Percentiles rank a stretch among this genome's conserved stretches.
Conservation (phyloP, 768 basidiomycete genomes). For the Leucocoprinus sp. region DNA sequence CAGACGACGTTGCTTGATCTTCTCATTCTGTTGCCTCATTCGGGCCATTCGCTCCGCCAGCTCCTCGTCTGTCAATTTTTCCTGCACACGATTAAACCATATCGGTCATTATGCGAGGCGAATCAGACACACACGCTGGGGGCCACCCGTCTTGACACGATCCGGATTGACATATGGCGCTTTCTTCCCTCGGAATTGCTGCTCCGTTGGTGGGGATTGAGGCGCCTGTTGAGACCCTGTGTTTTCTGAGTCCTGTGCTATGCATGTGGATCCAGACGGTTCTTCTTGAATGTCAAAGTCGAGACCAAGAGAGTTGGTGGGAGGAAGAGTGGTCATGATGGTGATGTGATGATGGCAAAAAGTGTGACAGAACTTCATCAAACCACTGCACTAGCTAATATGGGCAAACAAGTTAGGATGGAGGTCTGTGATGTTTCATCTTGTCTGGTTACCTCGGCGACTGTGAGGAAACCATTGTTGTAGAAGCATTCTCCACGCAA, state of each 20-base stretch:
- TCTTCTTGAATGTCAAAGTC: constrained; percentile 42
- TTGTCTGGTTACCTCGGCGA: no score
- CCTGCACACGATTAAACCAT: constrained; percentile 29
- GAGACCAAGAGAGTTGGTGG: constrained; percentile 63
- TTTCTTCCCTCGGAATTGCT: constrained; percentile 40
- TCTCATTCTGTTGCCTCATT: constrained; percentile 67
- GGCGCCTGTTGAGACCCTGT: constrained; percentile 12
- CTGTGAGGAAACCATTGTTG: no score
- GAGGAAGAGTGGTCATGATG: constrained; percentile 18
- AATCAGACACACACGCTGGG: constrained; percentile 48
- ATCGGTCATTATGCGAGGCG: background rate
- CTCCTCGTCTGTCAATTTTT: constrained; percentile 61
- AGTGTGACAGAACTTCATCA: constrained; percentile 11
- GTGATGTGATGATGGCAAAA: constrained; percentile 22
- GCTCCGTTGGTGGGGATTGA: constrained; percentile 14
- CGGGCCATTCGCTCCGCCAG: constrained; percentile 61
- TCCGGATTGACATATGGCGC: constrained; percentile 76
- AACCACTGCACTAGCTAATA: no score
- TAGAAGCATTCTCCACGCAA: no score
- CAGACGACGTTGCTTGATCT: constrained; percentile 61
- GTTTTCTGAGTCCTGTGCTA: constrained; percentile 10
- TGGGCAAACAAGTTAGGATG: no score
- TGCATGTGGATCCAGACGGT: constrained; percentile 3
- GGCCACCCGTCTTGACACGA: constrained; percentile 76
- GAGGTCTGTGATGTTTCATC: no score